phyloP scores from a whole-genome alignment of 208 protist genomes.

The Borovskyia barvae region DNA sequence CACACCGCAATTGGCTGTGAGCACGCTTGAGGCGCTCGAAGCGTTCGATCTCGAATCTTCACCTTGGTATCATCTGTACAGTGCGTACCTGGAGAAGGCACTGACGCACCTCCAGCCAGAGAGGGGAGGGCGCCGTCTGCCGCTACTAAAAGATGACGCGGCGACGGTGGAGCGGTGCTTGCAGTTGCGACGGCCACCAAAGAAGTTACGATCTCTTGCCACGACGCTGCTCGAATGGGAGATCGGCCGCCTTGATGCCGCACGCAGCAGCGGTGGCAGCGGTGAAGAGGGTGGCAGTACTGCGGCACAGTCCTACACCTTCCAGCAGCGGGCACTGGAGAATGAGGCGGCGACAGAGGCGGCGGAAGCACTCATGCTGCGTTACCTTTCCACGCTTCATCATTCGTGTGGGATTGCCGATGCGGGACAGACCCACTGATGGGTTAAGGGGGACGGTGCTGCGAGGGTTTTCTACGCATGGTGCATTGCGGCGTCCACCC shows the following conservation, averaged over 20 bases:
- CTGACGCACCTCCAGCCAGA: conserved; percentile 13
- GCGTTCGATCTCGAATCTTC: conserved; percentile 19
- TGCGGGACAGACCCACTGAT: too few relatives aligned
- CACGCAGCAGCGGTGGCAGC: conserved; percentile 4
- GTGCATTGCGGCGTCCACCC: too few relatives aligned
- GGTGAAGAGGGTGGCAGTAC: neutral
- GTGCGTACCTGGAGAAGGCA: conserved; percentile 2
- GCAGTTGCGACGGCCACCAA: conserved; percentile 11
- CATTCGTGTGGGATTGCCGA: neutral
- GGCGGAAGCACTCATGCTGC: conserved; percentile 33
- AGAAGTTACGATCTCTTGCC: conserved; percentile 14
- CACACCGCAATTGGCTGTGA: conserved; percentile 35
- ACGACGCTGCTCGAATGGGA: conserved; percentile 30
- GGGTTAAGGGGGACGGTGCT: too few relatives aligned
- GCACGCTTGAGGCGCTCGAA: conserved; percentile 44
- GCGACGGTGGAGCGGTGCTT: conserved; percentile 24
- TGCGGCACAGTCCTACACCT: conserved; percentile 14
- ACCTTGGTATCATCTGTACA: conserved; percentile 20
- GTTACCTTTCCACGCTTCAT: conserved; percentile 49
- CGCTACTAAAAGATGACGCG: conserved; percentile 29
- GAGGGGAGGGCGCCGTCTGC: neutral
- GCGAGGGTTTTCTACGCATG: too few relatives aligned
- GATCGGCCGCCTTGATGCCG: conserved; percentile 32
- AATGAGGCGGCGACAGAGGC: conserved; percentile 15
- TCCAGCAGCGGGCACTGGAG: conserved; percentile 37